Percentiles rank a stretch among this genome's conserved stretches.
Conservation (phyloP, 2,329 filamentous ascomycete species). For the Hortaea sp. region DNA sequence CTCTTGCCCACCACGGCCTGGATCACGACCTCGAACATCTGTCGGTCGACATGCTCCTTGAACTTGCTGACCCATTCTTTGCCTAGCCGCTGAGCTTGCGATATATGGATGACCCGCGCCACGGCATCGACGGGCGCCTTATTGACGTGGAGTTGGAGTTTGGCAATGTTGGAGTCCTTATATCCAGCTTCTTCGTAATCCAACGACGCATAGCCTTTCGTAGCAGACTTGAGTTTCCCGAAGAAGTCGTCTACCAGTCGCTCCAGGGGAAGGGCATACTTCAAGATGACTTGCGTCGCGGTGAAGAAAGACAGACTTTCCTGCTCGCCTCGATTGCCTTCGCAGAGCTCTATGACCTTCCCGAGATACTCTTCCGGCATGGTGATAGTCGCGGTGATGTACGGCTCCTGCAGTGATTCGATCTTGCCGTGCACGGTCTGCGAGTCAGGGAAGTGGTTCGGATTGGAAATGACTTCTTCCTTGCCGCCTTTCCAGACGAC, state of each 20-base stretch:
- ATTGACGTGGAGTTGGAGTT: constrained; percentile 88
- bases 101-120: constrained; percentile 74
- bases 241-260: constrained; percentile 96
- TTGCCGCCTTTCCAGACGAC: constrained; percentile 68
- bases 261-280: constrained; percentile 79
- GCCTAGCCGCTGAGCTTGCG: constrained; percentile 71
- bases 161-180: constrained; percentile 67
- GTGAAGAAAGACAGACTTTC: constrained; percentile 86
- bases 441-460: constrained; percentile 75
- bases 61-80: constrained; percentile 89
- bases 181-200: constrained; percentile 96
- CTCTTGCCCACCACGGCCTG: constrained; percentile 77
- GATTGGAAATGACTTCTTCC: constrained; percentile 72
- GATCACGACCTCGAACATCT: constrained; percentile 96
- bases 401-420: constrained; percentile 58
- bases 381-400: constrained; percentile 74
- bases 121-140: constrained; percentile 89
- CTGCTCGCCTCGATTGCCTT: constrained; percentile 78
- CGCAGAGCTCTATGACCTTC: constrained; percentile 89
- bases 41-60: constrained; percentile 89
- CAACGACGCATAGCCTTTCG: constrained; percentile 89
- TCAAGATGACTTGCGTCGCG: constrained; percentile 82
- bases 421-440: constrained; percentile 47
- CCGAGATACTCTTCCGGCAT: constrained; percentile 90
- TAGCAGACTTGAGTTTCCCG: constrained; percentile 85